Conservation (phyloP, 164 flowering plant genomes). For the Echeveria elegans region DNA sequence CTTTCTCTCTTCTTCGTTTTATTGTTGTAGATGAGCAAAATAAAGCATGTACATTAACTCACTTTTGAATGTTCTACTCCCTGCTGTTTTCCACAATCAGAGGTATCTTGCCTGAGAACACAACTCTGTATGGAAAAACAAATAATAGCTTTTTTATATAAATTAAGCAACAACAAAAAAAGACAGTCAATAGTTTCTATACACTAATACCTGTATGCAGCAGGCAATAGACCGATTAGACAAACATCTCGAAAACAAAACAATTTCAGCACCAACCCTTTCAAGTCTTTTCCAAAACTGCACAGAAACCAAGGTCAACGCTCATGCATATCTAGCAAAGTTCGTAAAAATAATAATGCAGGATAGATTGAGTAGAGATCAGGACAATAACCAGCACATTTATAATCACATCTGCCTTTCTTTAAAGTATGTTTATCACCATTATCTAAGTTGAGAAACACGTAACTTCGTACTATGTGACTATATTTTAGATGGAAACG, state of each 20-base stretch:
- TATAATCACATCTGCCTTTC: background rate
- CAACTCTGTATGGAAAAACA: slow-evolving; percentile 21
- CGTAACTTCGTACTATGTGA: background rate
- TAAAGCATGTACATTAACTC: background rate
- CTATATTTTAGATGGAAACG: background rate
- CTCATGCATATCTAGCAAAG: background rate
- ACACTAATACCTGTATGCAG: slow-evolving; percentile 28
- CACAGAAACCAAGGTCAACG: slow-evolving; percentile 1
- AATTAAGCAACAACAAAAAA: background rate
- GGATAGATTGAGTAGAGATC: background rate
- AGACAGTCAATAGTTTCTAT: background rate
- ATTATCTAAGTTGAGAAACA: background rate
- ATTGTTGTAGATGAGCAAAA: background rate
- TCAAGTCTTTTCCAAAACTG: slow-evolving; percentile 67
- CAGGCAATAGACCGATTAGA: slow-evolving; percentile 42
- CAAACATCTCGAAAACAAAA: slow-evolving; percentile 49
- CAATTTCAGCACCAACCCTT: slow-evolving; percentile 49
- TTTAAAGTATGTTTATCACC: background rate
- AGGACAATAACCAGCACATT: too few species aligned
- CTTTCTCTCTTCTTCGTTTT: too few species aligned
- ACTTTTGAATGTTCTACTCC: slow-evolving; percentile 16
- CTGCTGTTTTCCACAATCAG: slow-evolving; percentile 25
- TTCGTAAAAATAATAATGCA: background rate
- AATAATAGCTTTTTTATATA: background rate
- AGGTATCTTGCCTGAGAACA: slow-evolving; percentile 12